A percentile compares a stretch with the other conserved stretches of the same genome.
phyloP scores from a whole-genome alignment of 2,329 filamentous ascomycete species.

The Colletotrichum godetiae region DNA sequence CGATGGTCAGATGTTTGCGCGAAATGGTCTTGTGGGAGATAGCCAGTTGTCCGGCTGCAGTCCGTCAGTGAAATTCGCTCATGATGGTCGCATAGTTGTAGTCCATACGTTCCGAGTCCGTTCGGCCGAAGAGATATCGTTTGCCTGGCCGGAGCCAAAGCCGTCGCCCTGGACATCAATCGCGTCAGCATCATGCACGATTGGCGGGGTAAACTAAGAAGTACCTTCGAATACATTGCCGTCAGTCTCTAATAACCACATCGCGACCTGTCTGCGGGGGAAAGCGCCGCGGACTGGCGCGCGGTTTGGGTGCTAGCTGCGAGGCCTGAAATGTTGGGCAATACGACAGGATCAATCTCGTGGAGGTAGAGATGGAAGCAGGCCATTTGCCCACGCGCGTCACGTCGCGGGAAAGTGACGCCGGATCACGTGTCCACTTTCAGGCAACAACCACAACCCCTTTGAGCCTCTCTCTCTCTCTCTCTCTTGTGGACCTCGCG shows the following conservation, averaged over 20 bases:
- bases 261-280: conserved; percentile 42
- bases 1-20: conserved; percentile 85
- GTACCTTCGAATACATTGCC: conserved; percentile 62
- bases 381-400: conserved; percentile 16
- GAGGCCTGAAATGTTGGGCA: background rate
- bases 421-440: conserved; percentile 38
- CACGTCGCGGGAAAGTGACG: conserved; percentile 34
- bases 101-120: conserved; percentile 70
- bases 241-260: conserved; percentile 75
- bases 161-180: conserved; percentile 52
- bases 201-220: background rate
- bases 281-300: background rate
- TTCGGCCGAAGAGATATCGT: conserved; percentile 86
- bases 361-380: conserved; percentile 23
- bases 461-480: background rate
- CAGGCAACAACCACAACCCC: conserved; percentile 10
- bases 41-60: conserved; percentile 70
- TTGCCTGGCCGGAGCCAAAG: conserved; percentile 90
- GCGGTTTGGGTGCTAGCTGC: background rate
- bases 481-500: no score
- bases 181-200: conserved; percentile 13
- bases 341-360: conserved; percentile 14
- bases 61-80: conserved; percentile 14
- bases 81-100: background rate
- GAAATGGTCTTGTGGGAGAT: conserved; percentile 88